phyloP scores from a whole-genome alignment of 164 flowering plant species.

The Liriodendron chinense region DNA sequence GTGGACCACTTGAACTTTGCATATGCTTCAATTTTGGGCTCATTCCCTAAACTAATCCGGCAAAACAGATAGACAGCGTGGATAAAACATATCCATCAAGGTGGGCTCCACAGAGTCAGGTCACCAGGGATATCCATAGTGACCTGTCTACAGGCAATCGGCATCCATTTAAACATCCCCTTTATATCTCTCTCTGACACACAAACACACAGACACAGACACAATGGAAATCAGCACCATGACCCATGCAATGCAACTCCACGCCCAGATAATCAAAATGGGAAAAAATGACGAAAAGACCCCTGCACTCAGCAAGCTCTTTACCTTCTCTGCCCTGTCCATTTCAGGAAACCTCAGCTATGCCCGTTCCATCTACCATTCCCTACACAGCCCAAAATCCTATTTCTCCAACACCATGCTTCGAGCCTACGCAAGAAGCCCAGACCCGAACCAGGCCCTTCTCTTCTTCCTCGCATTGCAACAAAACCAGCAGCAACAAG shows the following conservation, averaged over 20 bases:
- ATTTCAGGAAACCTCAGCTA: slow-evolving; percentile 36
- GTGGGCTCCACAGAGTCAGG: too few species aligned
- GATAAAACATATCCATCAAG: too few species aligned
- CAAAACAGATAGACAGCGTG: too few species aligned
- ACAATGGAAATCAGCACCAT: slow-evolving; percentile 47
- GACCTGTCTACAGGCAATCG: too few species aligned
- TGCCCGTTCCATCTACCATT: slow-evolving; percentile 40
- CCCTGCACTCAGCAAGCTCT: slow-evolving; percentile 29
- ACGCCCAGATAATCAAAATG: slow-evolving; percentile 39
- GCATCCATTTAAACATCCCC: too few species aligned
- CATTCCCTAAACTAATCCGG: too few species aligned
- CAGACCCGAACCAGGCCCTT: slow-evolving; percentile 39
- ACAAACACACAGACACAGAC: neutral
- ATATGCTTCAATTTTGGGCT: too few species aligned
- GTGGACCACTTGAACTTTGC: too few species aligned
- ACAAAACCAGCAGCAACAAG: slow-evolving; percentile 7
- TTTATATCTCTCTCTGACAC: too few species aligned
- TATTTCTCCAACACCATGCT: slow-evolving; percentile 33
- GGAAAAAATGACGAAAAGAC: slow-evolving; percentile 6
- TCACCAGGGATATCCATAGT: too few species aligned
- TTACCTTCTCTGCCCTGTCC: slow-evolving; percentile 51
- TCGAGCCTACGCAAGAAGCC: slow-evolving; percentile 6
- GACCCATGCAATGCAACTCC: slow-evolving; percentile 53
- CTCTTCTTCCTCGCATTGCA: slow-evolving; percentile 26
- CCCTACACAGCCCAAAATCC: slow-evolving; percentile 37